These are phyloP conservation scores for Kodamaea laetipori DNA, from an alignment of 805 yeast species.

Conservation along the genomic window DNA sequence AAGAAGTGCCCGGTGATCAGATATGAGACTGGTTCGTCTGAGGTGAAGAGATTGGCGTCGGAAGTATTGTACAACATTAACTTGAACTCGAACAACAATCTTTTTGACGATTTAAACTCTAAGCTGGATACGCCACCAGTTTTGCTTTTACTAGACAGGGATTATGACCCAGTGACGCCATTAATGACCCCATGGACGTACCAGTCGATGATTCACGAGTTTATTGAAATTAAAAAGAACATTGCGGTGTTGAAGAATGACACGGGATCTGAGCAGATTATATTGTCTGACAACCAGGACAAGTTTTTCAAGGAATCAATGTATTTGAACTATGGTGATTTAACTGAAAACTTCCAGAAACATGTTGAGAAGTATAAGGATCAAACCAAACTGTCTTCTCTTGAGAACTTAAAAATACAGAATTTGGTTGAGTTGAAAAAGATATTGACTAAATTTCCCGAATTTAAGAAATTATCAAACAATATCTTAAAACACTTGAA, in stretches of 20 bases:
- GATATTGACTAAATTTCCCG: slow-evolving; percentile 91
- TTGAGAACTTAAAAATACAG: slow-evolving; percentile 57
- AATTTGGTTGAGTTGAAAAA: slow-evolving; percentile 88
- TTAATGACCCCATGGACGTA: slow-evolving; percentile 95
- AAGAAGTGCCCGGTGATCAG: slow-evolving; percentile 78
- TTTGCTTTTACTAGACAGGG: slow-evolving; percentile 76
- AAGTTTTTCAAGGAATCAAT: slow-evolving; percentile 75
- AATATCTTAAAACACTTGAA: slow-evolving; percentile 93
- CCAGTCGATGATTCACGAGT: slow-evolving; percentile 95
- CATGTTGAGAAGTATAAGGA: slow-evolving; percentile 81
- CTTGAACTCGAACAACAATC: slow-evolving; percentile 52
- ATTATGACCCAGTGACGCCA: slow-evolving; percentile 92
- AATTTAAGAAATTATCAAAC: slow-evolving; percentile 81
- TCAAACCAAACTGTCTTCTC: slow-evolving; percentile 67
- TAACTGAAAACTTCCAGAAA: slow-evolving; percentile 83
- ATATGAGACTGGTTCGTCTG: slow-evolving; percentile 72
- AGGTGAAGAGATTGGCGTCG: slow-evolving; percentile 63
- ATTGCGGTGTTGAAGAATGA: slow-evolving; percentile 61
- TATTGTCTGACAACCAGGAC: slow-evolving; percentile 65
- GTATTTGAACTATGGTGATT: slow-evolving; percentile 91
- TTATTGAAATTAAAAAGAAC: slow-evolving; percentile 79
- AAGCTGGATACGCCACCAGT: slow-evolving; percentile 68
- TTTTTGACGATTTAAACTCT: slow-evolving; percentile 67
- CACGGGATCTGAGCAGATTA: slow-evolving; percentile 48
- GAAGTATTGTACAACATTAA: slow-evolving; percentile 61